Base-by-base conservation (phyloP, 2,329 filamentous ascomycete species). In the Emericellopsis atlantica region DNA sequence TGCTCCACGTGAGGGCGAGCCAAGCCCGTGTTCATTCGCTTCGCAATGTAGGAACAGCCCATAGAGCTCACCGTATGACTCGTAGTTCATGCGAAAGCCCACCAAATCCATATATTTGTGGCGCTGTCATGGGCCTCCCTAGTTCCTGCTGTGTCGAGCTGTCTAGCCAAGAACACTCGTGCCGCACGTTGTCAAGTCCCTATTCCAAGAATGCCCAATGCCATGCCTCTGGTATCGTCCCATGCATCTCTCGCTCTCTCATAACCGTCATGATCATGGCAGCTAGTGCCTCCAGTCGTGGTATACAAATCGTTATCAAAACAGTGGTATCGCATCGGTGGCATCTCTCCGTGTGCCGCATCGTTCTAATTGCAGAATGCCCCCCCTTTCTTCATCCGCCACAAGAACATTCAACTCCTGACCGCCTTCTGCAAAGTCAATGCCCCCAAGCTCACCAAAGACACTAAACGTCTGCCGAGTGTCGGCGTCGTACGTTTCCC, bases 391-490 rank as follows among this genome's bases (percentile, higher is more conserved):
- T 32, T 57, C 58, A 50, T 89, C 84, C 38, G 71, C 73, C 50
- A 82, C 84, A 9, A 84, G 70, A 2, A 86, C 66, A 40, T 77
- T 72, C n/a, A 90, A 58, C 42, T 81, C 74, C 41, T 74, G 70
- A 0, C 83, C 84, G 38, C 78, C 76, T 33, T 80, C 74, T 5
- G 79, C 66, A 47, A 88, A 79, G 16, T 69, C 67, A 4, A 84
- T 62, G 15, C 84, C 84, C 7, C 75, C 82, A 44, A 86, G 75
- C 51, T 85, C 80, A 31, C 84, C 83, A 56, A 89, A 87, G 42
- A 88, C 70, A 45, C 84, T 80, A 9, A 89, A 61, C 0, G 73
- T 75, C 57, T 89, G 84, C 55, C 78, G 77, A n/a, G 69, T 69
- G 18, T 65, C 58, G 50, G 79, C 84, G 32, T 15, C 5, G 8